These are phyloP conservation scores for Penicillium sp. DNA, from an alignment of 2,329 filamentous ascomycete genomes.

Conservation along the genomic window DNA sequence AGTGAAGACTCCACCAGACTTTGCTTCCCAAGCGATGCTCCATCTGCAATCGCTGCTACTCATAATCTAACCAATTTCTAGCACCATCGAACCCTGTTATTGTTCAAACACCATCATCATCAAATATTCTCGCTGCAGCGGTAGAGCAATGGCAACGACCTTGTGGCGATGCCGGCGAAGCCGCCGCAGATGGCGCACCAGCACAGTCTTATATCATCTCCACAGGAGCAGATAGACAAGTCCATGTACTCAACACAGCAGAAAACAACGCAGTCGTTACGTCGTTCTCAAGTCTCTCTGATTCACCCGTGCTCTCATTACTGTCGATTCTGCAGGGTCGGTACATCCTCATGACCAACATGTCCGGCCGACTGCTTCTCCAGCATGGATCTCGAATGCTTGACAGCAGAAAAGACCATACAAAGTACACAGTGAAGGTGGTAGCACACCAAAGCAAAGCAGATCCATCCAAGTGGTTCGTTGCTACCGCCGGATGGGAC, in stretches of 20 bases:
- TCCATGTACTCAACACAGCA: constrained; percentile 45
- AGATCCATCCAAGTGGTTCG: constrained; percentile 29
- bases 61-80: constrained; percentile 22
- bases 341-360: constrained; percentile 53
- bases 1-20: background rate
- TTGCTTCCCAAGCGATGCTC: background rate
- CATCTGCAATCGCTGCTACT: background rate
- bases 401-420: constrained; percentile 53
- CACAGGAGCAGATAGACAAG: constrained; percentile 47
- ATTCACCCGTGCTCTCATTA: constrained; percentile 52
- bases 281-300: constrained; percentile 30
- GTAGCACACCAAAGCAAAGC: constrained; percentile 37
- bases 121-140: constrained; percentile 54
- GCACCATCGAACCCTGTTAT: constrained; percentile 47
- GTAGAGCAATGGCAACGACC: constrained; percentile 37
- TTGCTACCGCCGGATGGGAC: constrained; percentile 62
- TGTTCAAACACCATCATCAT: constrained; percentile 44
- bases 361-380: constrained; percentile 57
- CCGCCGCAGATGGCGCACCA: constrained; percentile 11
- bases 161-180: constrained; percentile 8
- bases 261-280: constrained; percentile 18
- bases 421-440: constrained; percentile 57
- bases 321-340: constrained; percentile 40
- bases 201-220: constrained; percentile 37
- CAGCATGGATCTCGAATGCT: constrained; percentile 45